phyloP scores from a whole-genome alignment of 2,329 filamentous ascomycete genomes.

The Fusarium graminum region DNA sequence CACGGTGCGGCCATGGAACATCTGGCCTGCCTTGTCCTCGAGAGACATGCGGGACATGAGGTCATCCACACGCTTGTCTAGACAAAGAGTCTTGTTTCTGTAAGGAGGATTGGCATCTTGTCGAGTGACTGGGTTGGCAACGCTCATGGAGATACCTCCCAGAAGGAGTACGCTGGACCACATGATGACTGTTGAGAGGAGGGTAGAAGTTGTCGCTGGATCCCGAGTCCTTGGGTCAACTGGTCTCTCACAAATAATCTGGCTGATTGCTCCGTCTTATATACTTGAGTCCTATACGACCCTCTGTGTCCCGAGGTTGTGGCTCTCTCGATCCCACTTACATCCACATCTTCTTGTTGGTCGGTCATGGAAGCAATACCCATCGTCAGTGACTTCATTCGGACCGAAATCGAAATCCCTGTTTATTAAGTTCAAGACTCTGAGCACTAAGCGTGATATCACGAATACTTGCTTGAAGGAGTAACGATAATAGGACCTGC shows the following conservation, averaged over 20 bases:
- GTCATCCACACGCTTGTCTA: conserved; percentile 62
- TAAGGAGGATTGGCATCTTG: conserved; percentile 35
- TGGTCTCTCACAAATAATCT: neutral
- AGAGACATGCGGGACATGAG: conserved; percentile 61
- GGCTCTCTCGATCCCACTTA: neutral
- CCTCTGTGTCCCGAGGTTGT: conserved; percentile 5
- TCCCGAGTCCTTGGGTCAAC: conserved; percentile 7
- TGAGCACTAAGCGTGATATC: neutral
- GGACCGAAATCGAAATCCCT: conserved; percentile 28
- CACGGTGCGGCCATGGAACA: conserved; percentile 55
- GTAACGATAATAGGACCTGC: neutral
- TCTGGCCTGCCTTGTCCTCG: conserved; percentile 62
- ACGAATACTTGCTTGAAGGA: neutral
- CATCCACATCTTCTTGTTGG: conserved; percentile 10
- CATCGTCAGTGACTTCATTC: conserved; percentile 24
- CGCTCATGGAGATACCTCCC: conserved; percentile 26
- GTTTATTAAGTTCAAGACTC: conserved; percentile 8
- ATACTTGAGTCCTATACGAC: neutral
- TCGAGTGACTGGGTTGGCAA: conserved; percentile 30
- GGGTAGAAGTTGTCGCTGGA: neutral
- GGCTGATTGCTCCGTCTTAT: conserved; percentile 9
- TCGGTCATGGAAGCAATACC: conserved; percentile 4
- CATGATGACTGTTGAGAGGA: conserved; percentile 17
- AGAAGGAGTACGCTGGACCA: conserved; percentile 34
- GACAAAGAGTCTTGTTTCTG: conserved; percentile 45